Base-by-base conservation (phyloP, 306 rosid genomes). In the Geum urbanum region DNA sequence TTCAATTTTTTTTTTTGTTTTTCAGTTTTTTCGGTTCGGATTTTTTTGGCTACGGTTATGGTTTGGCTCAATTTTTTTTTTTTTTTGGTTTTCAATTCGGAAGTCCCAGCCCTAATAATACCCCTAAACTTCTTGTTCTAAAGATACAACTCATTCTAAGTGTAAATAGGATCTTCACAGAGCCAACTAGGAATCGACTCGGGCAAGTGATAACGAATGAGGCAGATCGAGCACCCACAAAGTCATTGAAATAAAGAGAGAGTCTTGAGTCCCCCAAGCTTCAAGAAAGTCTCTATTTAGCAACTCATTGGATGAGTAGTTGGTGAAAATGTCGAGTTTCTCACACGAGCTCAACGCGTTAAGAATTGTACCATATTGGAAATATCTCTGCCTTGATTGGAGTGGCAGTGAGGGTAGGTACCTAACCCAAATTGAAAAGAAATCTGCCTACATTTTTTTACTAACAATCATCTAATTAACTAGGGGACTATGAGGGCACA, bases 121-220 rank as follows among this genome's bases (percentile, higher is more conserved):
- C n/a, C n/a, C n/a, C 69, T 72, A 47, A 94, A 74, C 55, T 4
- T 55, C 67, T 94, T 94, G 84, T 86, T 91, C 86, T 94, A 96
- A 4, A 94, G 81, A 63, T 24, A 87, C 14, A 94, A 70, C 74
- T 81, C 97, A 72, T 79, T 83, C 79, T 80, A 78, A 43, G 50
- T 87, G 72, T 77, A 84, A 9, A 63, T 57, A 0, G 81, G 76
- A 62, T 60, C 80, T 54, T 77, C 53, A 56, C 99, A 94, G 0
- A 94, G 85, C 22, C 76, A 67, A 0, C 3, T 19, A 0, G 95
- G 95, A 52, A 94, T 83, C 6, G 71, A 9, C 8, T 96, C 95
- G 8, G 77, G 32, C 22, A 94, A 80, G 75, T 72, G 97, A 82
- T n/a, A 88, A 24, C 2, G 87, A 80, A 50, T 49, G 86, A 3